These are phyloP conservation scores for Amylostereum chailletii DNA, from an alignment of 1,284 basidiomycete genomes.

Conservation along the genomic window DNA sequence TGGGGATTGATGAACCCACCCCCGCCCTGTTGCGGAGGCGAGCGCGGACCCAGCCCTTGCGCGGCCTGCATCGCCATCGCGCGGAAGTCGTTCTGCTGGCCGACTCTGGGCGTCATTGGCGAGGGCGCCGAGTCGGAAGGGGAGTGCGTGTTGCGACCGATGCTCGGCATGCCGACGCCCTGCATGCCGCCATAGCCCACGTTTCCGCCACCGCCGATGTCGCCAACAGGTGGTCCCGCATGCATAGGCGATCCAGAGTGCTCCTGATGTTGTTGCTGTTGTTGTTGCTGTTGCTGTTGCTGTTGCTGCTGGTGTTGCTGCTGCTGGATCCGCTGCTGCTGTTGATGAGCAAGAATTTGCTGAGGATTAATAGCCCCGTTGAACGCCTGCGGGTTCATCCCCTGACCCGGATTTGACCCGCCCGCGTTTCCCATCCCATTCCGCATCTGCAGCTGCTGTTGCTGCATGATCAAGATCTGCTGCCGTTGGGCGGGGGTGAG, in stretches of 20 bases:
- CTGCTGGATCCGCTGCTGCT: constrained; percentile 1
- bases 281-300: constrained; percentile 19
- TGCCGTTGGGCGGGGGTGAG: background rate
- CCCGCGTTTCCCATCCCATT: background rate
- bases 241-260: background rate
- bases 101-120: constrained; percentile 44
- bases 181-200: constrained; percentile 7
- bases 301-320: constrained; percentile 18
- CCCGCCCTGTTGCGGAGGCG: constrained; percentile 11
- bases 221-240: constrained; percentile 1
- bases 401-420: constrained; percentile 2
- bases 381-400: constrained; percentile 10
- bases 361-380: background rate
- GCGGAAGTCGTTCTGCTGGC: constrained; percentile 42
- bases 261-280: constrained; percentile 12
- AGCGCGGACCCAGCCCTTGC: constrained; percentile 14
- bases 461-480: constrained; percentile 9
- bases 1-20: constrained; percentile 12
- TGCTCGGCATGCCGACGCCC: constrained; percentile 43
- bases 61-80: constrained; percentile 31
- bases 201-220: constrained; percentile 6
- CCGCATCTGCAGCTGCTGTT: constrained; percentile 7
- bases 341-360: constrained; percentile 31
- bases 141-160: constrained; percentile 60
- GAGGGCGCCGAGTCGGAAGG: constrained; percentile 55